These are phyloP conservation scores for Casaregolazyma suthepensis DNA, from an alignment of 1,139 yeast genomes.

Conservation along the genomic window DNA sequence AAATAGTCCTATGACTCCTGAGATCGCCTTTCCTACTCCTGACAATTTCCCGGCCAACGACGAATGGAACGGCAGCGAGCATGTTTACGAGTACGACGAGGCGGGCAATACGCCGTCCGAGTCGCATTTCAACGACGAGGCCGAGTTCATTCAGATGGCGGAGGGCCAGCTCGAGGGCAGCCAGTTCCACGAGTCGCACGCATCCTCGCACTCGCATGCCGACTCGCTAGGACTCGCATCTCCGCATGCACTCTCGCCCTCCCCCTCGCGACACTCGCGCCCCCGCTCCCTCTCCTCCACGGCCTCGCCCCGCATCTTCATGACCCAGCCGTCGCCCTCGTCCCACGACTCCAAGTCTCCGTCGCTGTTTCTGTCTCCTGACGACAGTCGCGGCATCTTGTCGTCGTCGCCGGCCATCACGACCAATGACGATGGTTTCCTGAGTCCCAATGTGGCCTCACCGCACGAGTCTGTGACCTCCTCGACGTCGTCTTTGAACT, in stretches of 20 bases:
- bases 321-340: slow-evolving; percentile 10
- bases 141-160: background rate
- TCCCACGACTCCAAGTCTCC: slow-evolving; percentile 6
- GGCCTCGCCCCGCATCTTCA: slow-evolving; percentile 2
- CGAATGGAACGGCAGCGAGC: background rate
- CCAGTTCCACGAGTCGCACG: no score
- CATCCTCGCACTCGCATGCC: no score
- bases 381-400: background rate
- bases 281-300: background rate
- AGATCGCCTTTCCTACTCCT: slow-evolving; percentile 2
- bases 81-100: background rate
- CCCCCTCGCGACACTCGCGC: background rate
- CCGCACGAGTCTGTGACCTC: background rate
- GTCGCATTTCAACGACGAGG: background rate
- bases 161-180: background rate
- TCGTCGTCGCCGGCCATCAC: background rate
- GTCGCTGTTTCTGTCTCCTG: slow-evolving; percentile 7
- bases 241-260: background rate
- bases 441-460: slow-evolving; percentile 3
- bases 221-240: no score
- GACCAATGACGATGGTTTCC: background rate
- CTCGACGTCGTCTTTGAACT: slow-evolving; percentile 2
- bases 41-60: background rate
- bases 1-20: slow-evolving; percentile 4
- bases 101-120: background rate